phyloP scores from a whole-genome alignment of 2,329 filamentous ascomycete genomes.

The Sporothrix variecibatus region DNA sequence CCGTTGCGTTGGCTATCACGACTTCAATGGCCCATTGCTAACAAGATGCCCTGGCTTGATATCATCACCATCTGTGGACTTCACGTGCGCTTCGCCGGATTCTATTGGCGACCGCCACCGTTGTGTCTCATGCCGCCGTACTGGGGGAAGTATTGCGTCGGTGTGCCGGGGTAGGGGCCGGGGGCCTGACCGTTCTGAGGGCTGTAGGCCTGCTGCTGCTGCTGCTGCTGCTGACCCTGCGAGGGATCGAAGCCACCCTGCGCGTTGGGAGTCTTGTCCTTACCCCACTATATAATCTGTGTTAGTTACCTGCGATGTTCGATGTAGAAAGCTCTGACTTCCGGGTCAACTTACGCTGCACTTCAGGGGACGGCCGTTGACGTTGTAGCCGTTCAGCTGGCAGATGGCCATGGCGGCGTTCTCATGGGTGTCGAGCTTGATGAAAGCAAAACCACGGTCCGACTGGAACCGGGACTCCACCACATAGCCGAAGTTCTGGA shows the following conservation, averaged over 20 bases:
- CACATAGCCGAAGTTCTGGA: conserved; percentile 98
- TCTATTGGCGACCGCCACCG: conserved; percentile 59
- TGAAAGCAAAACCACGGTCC: conserved; percentile 95
- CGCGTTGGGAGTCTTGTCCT: conserved; percentile 89
- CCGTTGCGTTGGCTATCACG: neutral
- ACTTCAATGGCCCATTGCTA: neutral
- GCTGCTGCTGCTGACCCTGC: conserved; percentile 20
- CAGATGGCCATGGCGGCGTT: conserved; percentile 98
- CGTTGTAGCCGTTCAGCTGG: conserved; percentile 95
- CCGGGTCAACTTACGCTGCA: conserved; percentile 78
- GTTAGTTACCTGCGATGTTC: conserved; percentile 5
- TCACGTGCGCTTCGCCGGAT: conserved; percentile 33
- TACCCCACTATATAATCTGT: conserved; percentile 78
- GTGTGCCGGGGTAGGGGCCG: conserved; percentile 71
- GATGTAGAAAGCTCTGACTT: neutral
- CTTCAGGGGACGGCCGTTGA: conserved; percentile 94
- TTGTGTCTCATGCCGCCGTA: conserved; percentile 54
- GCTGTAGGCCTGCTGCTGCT: conserved; percentile 60
- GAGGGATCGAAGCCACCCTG: conserved; percentile 74
- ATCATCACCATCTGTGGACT: neutral
- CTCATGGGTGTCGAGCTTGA: conserved; percentile 99
- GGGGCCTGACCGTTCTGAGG: conserved; percentile 74
- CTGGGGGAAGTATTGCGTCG: conserved; percentile 86
- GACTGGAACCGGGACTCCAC: conserved; percentile 97
- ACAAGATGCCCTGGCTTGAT: neutral